These are phyloP conservation scores for Saururus chinensis DNA, from an alignment of 164 flowering plant species.

Conservation along the genomic window DNA sequence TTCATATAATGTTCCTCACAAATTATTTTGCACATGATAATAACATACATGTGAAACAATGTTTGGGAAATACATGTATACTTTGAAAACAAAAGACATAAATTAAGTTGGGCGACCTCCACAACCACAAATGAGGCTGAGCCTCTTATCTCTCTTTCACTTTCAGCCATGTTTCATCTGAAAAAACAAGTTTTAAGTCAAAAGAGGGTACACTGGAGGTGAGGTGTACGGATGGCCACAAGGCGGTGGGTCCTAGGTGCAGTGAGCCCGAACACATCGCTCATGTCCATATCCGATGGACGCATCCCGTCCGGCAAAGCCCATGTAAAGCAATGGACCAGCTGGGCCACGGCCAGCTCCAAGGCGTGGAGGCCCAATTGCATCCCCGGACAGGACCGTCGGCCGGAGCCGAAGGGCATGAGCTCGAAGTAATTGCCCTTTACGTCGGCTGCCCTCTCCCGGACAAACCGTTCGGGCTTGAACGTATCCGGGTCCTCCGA, in stretches of 20 bases:
- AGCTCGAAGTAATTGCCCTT: conserved; percentile 67
- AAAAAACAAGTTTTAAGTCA: too few species aligned
- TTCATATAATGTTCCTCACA: too few species aligned
- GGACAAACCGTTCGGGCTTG: conserved; percentile 44
- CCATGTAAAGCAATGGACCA: conserved; percentile 67
- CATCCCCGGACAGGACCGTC: conserved; percentile 88
- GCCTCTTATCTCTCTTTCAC: too few species aligned
- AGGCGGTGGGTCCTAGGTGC: conserved; percentile 58
- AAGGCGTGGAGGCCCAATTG: conserved; percentile 61
- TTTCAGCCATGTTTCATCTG: too few species aligned
- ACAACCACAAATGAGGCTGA: too few species aligned
- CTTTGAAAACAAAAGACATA: too few species aligned
- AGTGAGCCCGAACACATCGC: conserved; percentile 71
- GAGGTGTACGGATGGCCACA: conserved; percentile 45
- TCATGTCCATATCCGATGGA: conserved; percentile 62
- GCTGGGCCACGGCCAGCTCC: conserved; percentile 54
- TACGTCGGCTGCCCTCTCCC: conserved; percentile 40
- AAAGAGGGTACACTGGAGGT: conserved; percentile 29
- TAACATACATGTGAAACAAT: too few species aligned
- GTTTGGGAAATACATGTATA: too few species aligned
- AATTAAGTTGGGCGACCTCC: too few species aligned
- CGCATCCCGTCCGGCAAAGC: conserved; percentile 80
- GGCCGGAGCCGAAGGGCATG: conserved; percentile 84
- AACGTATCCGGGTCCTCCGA: conserved; percentile 61
- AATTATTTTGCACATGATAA: too few species aligned